These are phyloP conservation scores for Hypoxylon fragiforme DNA, from an alignment of 495 filamentous ascomycete genomes.

Conservation along the genomic window DNA sequence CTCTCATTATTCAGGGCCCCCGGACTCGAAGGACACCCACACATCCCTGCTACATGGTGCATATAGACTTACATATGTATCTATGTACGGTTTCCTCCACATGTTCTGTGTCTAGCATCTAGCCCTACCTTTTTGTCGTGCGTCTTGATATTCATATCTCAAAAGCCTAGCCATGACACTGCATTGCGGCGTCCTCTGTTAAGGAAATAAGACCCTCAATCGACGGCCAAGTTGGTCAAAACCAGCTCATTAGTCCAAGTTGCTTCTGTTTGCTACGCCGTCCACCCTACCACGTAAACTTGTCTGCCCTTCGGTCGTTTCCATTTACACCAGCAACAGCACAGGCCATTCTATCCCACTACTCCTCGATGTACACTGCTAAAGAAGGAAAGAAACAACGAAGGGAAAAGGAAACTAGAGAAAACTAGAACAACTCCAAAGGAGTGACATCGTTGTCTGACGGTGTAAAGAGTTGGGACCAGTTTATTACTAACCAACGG, in stretches of 20 bases:
- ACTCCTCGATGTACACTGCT: constrained; percentile 27
- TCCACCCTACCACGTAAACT: constrained; percentile 24
- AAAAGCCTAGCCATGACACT: constrained; percentile 38
- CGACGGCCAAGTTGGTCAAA: constrained; percentile 30
- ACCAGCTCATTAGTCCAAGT: constrained; percentile 18
- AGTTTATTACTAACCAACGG: constrained; percentile 27
- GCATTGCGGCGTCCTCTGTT: constrained; percentile 35
- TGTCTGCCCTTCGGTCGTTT: constrained; percentile 33
- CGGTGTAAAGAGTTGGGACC: constrained; percentile 19
- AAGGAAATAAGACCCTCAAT: constrained; percentile 30
- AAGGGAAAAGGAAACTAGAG: constrained; percentile 12
- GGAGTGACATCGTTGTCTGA: constrained; percentile 11
- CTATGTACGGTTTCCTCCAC: constrained; percentile 44
- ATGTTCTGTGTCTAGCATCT: constrained; percentile 39
- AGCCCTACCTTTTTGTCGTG: constrained; percentile 39
- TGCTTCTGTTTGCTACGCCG: constrained; percentile 33
- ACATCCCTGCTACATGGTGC: constrained; percentile 41
- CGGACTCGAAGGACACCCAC: constrained; percentile 35
- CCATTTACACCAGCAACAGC: constrained; percentile 35
- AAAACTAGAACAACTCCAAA: constrained; percentile 19
- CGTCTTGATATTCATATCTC: constrained; percentile 38
- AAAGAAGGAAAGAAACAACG: constrained; percentile 20
- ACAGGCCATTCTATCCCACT: constrained; percentile 20
- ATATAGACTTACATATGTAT: constrained; percentile 44
- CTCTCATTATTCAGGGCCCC: constrained; percentile 31